These are phyloP conservation scores for Graphilbum ipis-grandicollis DNA, from an alignment of 2,329 filamentous ascomycete genomes.

Conservation along the genomic window DNA sequence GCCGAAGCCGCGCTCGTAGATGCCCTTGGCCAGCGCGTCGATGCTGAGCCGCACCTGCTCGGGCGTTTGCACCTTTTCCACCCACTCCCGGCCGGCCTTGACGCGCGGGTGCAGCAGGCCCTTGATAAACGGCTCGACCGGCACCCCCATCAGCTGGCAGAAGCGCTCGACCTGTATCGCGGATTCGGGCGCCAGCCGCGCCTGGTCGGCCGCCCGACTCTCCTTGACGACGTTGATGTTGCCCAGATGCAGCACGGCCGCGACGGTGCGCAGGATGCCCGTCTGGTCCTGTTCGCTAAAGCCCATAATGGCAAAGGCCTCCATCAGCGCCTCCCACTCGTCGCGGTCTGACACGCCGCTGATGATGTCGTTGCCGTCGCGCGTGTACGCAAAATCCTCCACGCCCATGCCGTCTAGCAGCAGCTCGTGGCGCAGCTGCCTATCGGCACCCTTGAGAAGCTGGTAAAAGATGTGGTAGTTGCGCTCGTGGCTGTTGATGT, in stretches of 20 bases:
- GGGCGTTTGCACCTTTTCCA: slow-evolving; percentile 93
- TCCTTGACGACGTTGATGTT: slow-evolving; percentile 85
- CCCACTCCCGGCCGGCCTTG: slow-evolving; percentile 93
- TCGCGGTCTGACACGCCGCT: slow-evolving; percentile 75
- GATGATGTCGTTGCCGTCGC: slow-evolving; percentile 81
- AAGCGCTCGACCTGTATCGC: slow-evolving; percentile 60
- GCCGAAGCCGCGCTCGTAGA: slow-evolving; percentile 92
- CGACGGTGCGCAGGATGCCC: slow-evolving; percentile 71
- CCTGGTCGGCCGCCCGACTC: slow-evolving; percentile 80
- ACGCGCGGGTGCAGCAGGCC: slow-evolving; percentile 83
- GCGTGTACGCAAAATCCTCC: slow-evolving; percentile 82
- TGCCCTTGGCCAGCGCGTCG: slow-evolving; percentile 87
- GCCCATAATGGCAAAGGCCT: slow-evolving; percentile 89
- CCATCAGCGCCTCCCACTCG: slow-evolving; percentile 79
- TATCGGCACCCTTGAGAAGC: slow-evolving; percentile 68
- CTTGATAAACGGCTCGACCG: slow-evolving; percentile 69
- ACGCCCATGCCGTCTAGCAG: slow-evolving; percentile 58
- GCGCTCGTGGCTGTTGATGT: slow-evolving; percentile 69
- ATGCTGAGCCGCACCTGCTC: slow-evolving; percentile 85
- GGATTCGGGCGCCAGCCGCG: slow-evolving; percentile 59
- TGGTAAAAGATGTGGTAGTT: slow-evolving; percentile 99
- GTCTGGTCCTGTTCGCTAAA: slow-evolving; percentile 73
- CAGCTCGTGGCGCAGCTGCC: slow-evolving; percentile 56
- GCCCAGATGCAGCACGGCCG: slow-evolving; percentile 81
- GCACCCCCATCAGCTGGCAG: slow-evolving; percentile 70